Conservation (phyloP, 768 basidiomycete species). For the Sarcodon aspratus region DNA sequence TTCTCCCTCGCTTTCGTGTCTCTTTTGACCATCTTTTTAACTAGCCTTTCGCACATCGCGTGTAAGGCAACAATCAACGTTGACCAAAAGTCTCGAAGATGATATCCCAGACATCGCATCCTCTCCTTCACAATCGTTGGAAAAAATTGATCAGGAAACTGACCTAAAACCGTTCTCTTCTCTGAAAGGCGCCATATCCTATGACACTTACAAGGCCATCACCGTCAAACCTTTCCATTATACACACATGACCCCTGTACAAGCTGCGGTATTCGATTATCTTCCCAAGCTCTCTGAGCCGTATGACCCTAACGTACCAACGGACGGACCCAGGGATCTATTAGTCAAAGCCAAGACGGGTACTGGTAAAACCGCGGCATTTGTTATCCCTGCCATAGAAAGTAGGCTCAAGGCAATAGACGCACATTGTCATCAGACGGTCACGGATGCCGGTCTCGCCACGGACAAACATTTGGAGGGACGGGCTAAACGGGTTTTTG, state of each 20-base stretch:
- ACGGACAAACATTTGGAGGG: slow-evolving; percentile 18
- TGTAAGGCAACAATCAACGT: too few species aligned
- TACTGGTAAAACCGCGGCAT: slow-evolving; percentile 83
- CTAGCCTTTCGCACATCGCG: too few species aligned
- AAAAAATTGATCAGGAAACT: too few species aligned
- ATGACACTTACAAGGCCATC: slow-evolving; percentile 39
- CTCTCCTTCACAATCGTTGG: too few species aligned
- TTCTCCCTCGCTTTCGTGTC: too few species aligned
- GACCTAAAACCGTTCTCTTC: slow-evolving; percentile 16
- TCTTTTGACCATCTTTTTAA: too few species aligned
- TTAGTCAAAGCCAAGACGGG: slow-evolving; percentile 84
- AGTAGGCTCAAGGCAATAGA: slow-evolving; percentile 54
- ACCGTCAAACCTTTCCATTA: slow-evolving; percentile 55
- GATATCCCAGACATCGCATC: too few species aligned
- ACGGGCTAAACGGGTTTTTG: slow-evolving; percentile 24
- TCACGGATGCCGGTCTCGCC: slow-evolving; percentile 28
- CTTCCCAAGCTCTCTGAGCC: slow-evolving; percentile 60
- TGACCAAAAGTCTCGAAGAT: too few species aligned
- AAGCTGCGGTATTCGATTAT: slow-evolving; percentile 64
- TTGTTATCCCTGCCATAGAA: slow-evolving; percentile 81
- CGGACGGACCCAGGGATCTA: slow-evolving; percentile 42
- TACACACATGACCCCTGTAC: slow-evolving; percentile 69
- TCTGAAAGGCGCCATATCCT: slow-evolving; percentile 27
- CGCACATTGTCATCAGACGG: slow-evolving; percentile 26
- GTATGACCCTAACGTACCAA: slow-evolving; percentile 20